These are phyloP conservation scores for Breviolum minutum DNA, from an alignment of 73 alveolate species.

Conservation along the genomic window DNA sequence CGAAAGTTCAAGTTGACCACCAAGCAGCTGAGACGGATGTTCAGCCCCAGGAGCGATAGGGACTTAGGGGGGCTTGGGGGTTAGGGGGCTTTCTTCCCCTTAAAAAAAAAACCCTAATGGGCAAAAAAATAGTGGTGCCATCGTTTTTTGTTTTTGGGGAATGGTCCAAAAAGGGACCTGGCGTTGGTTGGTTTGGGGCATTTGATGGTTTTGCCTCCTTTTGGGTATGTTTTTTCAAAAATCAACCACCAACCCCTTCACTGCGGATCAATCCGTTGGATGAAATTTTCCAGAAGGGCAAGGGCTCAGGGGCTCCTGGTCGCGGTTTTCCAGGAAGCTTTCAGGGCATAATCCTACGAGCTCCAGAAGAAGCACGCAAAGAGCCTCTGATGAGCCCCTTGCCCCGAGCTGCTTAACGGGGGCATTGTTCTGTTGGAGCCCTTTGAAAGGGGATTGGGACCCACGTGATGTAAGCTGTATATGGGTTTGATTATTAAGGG, in stretches of 20 bases:
- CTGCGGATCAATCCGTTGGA: neutral
- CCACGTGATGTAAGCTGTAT: no score
- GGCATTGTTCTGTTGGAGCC: no score
- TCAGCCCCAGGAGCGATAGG: slow-evolving; percentile 33
- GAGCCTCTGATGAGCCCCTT: slow-evolving; percentile 13
- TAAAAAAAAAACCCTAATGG: no score
- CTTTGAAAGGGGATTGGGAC: no score
- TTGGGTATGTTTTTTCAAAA: neutral
- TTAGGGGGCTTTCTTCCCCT: neutral
- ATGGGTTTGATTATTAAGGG: no score
- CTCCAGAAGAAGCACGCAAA: slow-evolving; percentile 1
- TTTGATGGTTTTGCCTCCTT: no score
- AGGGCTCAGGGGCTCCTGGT: neutral
- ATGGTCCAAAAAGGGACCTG: neutral
- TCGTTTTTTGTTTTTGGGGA: no score
- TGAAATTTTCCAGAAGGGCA: neutral
- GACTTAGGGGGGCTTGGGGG: neutral
- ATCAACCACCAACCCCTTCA: neutral
- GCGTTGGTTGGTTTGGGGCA: neutral
- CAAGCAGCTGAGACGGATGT: slow-evolving; percentile 91
- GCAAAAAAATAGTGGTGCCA: no score
- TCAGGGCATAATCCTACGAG: slow-evolving; percentile 40
- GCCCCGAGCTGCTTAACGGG: neutral
- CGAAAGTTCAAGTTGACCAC: slow-evolving; percentile 69
- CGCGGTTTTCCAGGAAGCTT: slow-evolving; percentile 17